Evolutionary conservation across 345 rosid species (phyloP).

Genomic region (Hypericum androsaemum): DNA sequence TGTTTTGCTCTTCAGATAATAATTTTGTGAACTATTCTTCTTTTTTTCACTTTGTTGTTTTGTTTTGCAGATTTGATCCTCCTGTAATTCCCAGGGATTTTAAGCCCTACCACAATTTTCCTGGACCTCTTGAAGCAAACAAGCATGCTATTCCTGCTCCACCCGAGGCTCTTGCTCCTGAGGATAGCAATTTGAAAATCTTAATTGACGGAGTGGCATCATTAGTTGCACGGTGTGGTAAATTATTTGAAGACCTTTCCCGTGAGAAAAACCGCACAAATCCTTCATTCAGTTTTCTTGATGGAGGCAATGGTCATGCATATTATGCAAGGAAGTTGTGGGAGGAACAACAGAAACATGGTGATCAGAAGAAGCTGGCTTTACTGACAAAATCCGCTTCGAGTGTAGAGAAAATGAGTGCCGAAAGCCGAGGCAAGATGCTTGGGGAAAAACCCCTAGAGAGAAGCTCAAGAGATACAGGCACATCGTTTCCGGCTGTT

Average conservation of each 20-base stretch:
- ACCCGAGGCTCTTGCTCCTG: constrained; percentile 65
- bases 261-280: constrained; percentile 83
- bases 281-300: constrained; percentile 78
- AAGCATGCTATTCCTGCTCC: constrained; percentile 50
- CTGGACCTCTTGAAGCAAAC: constrained; percentile 41
- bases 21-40: too few species aligned
- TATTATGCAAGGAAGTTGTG: constrained; percentile 78
- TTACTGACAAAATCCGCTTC: constrained; percentile 45
- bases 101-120: constrained; percentile 64
- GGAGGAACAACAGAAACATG: constrained; percentile 73
- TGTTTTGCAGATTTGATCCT: constrained; percentile 60
- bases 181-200: constrained; percentile 58
- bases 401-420: constrained; percentile 56
- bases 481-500: constrained; percentile 33
- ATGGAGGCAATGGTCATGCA: constrained; percentile 73
- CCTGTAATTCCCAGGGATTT: constrained; percentile 74
- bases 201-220: constrained; percentile 87
- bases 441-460: constrained; percentile 86
- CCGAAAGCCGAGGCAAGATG: constrained; percentile 74
- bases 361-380: constrained; percentile 37
- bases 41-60: not conserved
- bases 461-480: constrained; percentile 45
- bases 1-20: too few species aligned
- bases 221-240: constrained; percentile 90
- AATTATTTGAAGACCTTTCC: constrained; percentile 89